These are phyloP conservation scores for Isatis tinctoria DNA, from an alignment of 345 rosid species.

Conservation along the genomic window DNA sequence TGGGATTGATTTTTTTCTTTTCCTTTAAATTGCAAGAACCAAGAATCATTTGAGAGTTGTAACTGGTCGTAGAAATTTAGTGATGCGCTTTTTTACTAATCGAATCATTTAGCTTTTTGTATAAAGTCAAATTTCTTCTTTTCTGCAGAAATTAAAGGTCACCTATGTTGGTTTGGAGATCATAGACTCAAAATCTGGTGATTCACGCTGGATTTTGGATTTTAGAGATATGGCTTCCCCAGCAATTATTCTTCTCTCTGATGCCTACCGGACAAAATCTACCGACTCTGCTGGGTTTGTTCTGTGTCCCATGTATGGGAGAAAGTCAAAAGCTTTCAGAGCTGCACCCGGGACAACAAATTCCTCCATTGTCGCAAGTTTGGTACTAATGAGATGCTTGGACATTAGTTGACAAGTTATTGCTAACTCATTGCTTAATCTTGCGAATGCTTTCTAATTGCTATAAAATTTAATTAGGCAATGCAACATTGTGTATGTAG, in stretches of 20 bases:
- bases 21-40: not conserved
- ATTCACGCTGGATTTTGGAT: slow-evolving; percentile 92
- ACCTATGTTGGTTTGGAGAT: slow-evolving; percentile 89
- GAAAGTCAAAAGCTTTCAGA: slow-evolving; percentile 96
- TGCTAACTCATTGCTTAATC: not conserved
- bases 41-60: slow-evolving; percentile 2
- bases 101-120: not conserved
- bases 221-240: slow-evolving; percentile 97
- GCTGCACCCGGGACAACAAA: slow-evolving; percentile 93
- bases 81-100: not conserved
- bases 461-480: not conserved
- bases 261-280: slow-evolving; percentile 62
- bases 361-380: slow-evolving; percentile 62
- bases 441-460: not conserved
- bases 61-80: not conserved
- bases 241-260: slow-evolving; percentile 67
- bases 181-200: slow-evolving; percentile 69
- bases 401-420: slow-evolving; percentile 2
- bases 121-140: not conserved
- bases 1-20: not conserved
- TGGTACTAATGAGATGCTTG: slow-evolving; percentile 49
- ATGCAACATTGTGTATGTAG: slow-evolving; percentile 14
- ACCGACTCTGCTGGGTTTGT: slow-evolving; percentile 73
- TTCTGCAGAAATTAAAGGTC: slow-evolving; percentile 75
- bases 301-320: slow-evolving; percentile 87